Evolutionary conservation across 2,329 filamentous ascomycete species (phyloP).

Genomic region (Camillea tinctor): DNA sequence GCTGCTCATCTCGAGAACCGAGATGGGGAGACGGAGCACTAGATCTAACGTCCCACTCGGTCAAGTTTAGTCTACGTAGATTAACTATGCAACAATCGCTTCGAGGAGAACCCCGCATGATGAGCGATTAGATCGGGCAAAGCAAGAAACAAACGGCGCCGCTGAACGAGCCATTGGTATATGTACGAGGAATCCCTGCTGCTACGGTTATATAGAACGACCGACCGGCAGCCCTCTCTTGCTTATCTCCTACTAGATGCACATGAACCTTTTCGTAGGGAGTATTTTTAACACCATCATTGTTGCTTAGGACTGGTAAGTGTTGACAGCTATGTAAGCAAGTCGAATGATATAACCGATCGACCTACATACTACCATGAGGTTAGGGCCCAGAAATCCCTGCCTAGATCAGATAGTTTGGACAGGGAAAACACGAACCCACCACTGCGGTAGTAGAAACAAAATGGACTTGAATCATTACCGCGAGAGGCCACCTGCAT

Average conservation of each 20-base stretch:
- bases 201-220: neutral
- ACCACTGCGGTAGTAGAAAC: slow-evolving; percentile 18
- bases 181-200: neutral
- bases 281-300: neutral
- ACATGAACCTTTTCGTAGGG: neutral
- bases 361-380: neutral
- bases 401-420: slow-evolving; percentile 6
- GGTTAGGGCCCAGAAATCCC: slow-evolving; percentile 7
- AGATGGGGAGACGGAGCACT: neutral
- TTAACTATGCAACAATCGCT: neutral
- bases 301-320: neutral
- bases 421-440: slow-evolving; percentile 16
- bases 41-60: neutral
- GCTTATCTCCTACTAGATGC: neutral
- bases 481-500: slow-evolving; percentile 23
- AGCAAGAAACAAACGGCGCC: neutral
- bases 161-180: neutral
- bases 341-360: slow-evolving; percentile 5
- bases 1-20: neutral
- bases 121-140: neutral
- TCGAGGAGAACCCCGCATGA: neutral
- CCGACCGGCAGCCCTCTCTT: neutral
- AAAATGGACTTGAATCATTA: slow-evolving; percentile 11
- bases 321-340: slow-evolving; percentile 7
- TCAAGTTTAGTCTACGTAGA: neutral